Evolutionary conservation across 2,329 filamentous ascomycete species (phyloP).

Genomic region (Cephalotrichum gorgonifer): DNA sequence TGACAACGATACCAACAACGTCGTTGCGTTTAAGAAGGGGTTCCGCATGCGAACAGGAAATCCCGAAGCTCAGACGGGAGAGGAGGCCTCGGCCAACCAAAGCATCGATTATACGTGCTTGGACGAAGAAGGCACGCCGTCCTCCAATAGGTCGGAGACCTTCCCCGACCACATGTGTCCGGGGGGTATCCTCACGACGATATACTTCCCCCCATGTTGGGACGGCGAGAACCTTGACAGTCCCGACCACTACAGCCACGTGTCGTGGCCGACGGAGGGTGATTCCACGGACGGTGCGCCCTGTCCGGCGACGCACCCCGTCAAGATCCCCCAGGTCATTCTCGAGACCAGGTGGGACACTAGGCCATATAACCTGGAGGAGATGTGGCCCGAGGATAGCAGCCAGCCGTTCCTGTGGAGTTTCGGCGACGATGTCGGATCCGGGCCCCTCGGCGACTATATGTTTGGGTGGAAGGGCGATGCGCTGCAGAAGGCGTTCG

Average conservation of each 20-base stretch:
- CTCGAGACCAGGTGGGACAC: conserved; percentile 30
- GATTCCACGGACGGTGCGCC: conserved; percentile 16
- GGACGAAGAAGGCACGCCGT: conserved; percentile 36
- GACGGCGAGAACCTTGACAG: conserved; percentile 40
- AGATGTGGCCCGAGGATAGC: conserved; percentile 15
- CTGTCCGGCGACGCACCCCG: conserved; percentile 24
- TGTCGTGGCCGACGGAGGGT: conserved; percentile 19
- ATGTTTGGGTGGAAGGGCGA: conserved; percentile 17
- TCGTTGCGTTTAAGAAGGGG: conserved; percentile 34
- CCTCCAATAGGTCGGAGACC: conserved; percentile 35
- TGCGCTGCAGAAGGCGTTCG: conserved; percentile 16
- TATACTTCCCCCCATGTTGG: conserved; percentile 45
- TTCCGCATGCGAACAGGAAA: conserved; percentile 36
- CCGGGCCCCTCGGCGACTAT: conserved; percentile 27
- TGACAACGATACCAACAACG: conserved; percentile 16
- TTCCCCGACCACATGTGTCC: conserved; percentile 32
- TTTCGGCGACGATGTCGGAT: conserved; percentile 21
- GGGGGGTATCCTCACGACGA: conserved; percentile 42
- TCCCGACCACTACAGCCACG: conserved; percentile 42
- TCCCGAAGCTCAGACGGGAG: conserved; percentile 20
- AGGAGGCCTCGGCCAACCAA: conserved; percentile 17
- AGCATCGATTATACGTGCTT: conserved; percentile 35
- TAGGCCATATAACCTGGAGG: conserved; percentile 20
- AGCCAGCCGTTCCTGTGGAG: conserved; percentile 17
- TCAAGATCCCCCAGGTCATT: conserved; percentile 27